These are phyloP conservation scores for Ogataea methanolica DNA, from an alignment of 805 yeast genomes.

Conservation along the genomic window DNA sequence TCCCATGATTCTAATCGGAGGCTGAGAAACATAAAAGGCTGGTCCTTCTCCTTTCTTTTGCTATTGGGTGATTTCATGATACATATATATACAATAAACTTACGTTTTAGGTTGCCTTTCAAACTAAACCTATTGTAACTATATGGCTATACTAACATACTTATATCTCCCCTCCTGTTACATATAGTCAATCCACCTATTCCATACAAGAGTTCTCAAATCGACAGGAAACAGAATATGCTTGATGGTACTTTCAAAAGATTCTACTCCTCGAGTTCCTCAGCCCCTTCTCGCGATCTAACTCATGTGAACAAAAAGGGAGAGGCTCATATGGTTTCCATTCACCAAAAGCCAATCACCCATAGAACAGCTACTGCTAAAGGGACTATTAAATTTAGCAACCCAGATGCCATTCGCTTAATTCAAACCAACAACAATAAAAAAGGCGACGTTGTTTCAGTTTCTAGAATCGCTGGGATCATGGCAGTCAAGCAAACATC, in stretches of 20 bases:
- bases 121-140: no score
- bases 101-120: no score
- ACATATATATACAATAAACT: neutral
- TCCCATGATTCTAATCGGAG: conserved; percentile 56
- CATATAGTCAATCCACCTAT: no score
- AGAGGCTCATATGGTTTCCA: conserved; percentile 42
- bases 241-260: neutral
- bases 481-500: conserved; percentile 47
- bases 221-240: neutral
- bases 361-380: conserved; percentile 39
- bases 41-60: neutral
- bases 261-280: neutral
- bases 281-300: conserved; percentile 12
- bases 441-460: conserved; percentile 49
- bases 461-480: conserved; percentile 46
- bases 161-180: no score
- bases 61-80: neutral
- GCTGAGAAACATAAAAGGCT: conserved; percentile 26
- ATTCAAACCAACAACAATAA: conserved; percentile 35
- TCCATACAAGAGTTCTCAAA: no score
- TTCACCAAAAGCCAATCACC: conserved; percentile 36
- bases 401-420: conserved; percentile 25
- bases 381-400: conserved; percentile 39
- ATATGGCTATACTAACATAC: no score
- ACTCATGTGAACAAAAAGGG: conserved; percentile 39